Percentiles rank a stretch among this genome's conserved stretches.
Conservation (phyloP, 192 early-diverging fungal genomes). For the Entomortierella chlamydospora region DNA sequence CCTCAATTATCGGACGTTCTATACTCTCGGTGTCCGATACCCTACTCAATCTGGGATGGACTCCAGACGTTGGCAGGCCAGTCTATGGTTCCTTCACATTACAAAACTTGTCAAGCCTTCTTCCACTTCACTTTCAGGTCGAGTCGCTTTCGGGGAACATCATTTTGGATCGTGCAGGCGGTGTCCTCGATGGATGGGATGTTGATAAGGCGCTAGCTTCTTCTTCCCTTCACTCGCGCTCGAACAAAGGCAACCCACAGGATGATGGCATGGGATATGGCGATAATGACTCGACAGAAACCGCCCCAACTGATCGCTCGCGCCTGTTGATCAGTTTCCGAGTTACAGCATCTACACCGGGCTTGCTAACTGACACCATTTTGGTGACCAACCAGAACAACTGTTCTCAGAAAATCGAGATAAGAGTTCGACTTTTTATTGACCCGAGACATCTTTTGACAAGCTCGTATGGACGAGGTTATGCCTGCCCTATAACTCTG, state of each 20-base stretch:
- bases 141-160: constrained; percentile 65
- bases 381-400: constrained; percentile 80
- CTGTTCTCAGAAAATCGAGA: constrained; percentile 65
- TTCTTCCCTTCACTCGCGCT: constrained; percentile 1
- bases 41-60: constrained; percentile 76
- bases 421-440: constrained; percentile 79
- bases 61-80: constrained; percentile 55
- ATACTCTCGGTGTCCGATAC: constrained; percentile 73
- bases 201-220: constrained; percentile 23
- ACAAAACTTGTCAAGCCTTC: constrained; percentile 72
- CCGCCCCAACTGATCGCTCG: constrained; percentile 46
- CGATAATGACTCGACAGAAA: constrained; percentile 17
- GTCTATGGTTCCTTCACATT: constrained; percentile 75
- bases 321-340: constrained; percentile 67
- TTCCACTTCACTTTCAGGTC: constrained; percentile 77
- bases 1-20: constrained; percentile 84
- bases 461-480: constrained; percentile 13
- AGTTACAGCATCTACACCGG: constrained; percentile 65
- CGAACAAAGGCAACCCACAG: background rate
- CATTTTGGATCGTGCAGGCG: constrained; percentile 61
- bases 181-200: constrained; percentile 67
- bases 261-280: constrained; percentile 2
- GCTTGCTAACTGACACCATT: constrained; percentile 70
- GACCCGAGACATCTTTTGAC: constrained; percentile 61
- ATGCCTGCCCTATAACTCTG: constrained; percentile 23